Percentiles rank a stretch among this genome's conserved stretches.
phyloP scores from a whole-genome alignment of 1,284 basidiomycete species.

The Malassezia yamatoensis region DNA sequence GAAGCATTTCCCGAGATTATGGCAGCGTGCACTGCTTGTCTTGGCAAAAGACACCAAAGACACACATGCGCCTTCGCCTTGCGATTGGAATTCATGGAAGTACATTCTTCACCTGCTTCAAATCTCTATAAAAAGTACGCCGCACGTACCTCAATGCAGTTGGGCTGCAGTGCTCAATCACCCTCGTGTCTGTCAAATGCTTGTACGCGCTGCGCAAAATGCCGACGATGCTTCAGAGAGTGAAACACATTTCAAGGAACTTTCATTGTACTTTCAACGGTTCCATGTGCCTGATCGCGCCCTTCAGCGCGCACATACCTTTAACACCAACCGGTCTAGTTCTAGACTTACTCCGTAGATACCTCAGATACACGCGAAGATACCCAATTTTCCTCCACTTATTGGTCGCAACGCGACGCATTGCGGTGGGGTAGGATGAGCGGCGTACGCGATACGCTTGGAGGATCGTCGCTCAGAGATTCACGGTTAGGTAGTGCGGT shows the following conservation, averaged over 20 bases:
- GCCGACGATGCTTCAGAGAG: no score
- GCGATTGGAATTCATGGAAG: no score
- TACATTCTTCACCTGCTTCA: no score
- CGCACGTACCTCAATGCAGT: background rate
- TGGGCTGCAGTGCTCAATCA: conserved; percentile 2
- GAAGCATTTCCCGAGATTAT: conserved; percentile 9
- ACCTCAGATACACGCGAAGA: background rate
- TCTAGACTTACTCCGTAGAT: no score
- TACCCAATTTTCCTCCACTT: background rate
- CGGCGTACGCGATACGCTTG: background rate
- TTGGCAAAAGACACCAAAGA: conserved; percentile 2
- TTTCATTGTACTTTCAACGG: background rate
- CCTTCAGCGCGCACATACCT: background rate
- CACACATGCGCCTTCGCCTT: no score
- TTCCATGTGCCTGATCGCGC: conserved; percentile 6
- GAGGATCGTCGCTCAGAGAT: conserved; percentile 1
- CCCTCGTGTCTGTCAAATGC: background rate
- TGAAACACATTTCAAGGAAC: no score
- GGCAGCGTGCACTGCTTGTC: conserved; percentile 3
- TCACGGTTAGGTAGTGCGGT: conserved; percentile 2
- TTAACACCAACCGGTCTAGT: no score
- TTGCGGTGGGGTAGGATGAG: background rate
- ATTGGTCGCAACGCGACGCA: background rate
- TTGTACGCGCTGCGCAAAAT: no score
- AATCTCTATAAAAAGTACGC: background rate